Base-by-base conservation (phyloP, 2,329 filamentous ascomycete genomes). In the Ophiostoma tasmaniense region DNA sequence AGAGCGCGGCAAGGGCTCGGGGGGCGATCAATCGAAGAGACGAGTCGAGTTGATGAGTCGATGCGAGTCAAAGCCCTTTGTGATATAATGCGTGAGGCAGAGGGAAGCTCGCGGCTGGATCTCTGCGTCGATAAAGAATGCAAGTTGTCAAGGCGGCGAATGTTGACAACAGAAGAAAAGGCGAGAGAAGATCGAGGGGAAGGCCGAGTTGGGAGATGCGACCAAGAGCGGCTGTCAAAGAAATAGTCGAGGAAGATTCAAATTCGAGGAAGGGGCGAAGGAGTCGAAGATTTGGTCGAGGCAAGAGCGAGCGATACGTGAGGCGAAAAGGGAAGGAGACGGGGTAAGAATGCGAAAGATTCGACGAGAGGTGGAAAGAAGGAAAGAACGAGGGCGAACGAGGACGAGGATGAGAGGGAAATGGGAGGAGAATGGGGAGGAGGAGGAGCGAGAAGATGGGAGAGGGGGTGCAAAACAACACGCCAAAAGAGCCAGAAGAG, bases 401-500 rank as follows among this genome's bases (percentile, higher is more conserved):
- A 11, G n/a, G 50, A 55, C 7, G 42, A 50, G 45, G 25, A 61
- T 11, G 25, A 61, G 22, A 30, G 55, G 25, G 25, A 25, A 61
- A 33, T 33, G 30, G 28, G 59, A 62, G 59, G 59, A 33, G 37
- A 37, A 62, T 62, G 59, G 61, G 62, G 45, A 25, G 62, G 52
- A 37, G 65, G 62, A 65, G 65, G 66, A 68, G 35, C 22, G 35
- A 64, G 64, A 65, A 39, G 22, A 45, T 11, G 33, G 64, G 42
- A 66, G 39, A 52, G 39, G 67, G 67, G 67, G 64, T 39, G 45
- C 50, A 67, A 67, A 67, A 67, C 67, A 71, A 67, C 33, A 64
- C 33, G 33, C 33, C 33, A 33, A 33, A 33, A 61, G 66, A 59
- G 61, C 28, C 30, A 28, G 68, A 35, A 59, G 70, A 67, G 68